Conservation (phyloP, 306 rosid genomes). For the Luffa acutangula region DNA sequence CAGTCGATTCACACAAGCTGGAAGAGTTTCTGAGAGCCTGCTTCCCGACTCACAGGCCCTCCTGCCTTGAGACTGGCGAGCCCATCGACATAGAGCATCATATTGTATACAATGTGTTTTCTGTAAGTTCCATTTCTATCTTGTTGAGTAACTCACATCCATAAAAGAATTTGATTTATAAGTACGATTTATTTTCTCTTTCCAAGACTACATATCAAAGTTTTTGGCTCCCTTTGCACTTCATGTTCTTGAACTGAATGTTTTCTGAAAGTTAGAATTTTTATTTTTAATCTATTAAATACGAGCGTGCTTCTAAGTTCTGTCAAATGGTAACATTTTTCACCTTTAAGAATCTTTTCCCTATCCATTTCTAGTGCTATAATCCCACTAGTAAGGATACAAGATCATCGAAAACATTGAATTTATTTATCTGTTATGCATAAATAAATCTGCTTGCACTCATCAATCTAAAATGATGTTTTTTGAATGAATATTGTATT, state of each 20-base stretch:
- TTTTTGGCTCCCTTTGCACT: not conserved
- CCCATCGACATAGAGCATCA: constrained; percentile 86
- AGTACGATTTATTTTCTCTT: not conserved
- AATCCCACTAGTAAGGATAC: not conserved
- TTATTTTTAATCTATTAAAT: not conserved
- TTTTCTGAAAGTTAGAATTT: not conserved
- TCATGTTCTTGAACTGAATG: not conserved
- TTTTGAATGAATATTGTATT: not conserved
- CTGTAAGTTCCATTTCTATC: constrained; percentile 38
- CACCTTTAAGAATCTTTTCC: not conserved
- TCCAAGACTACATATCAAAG: not conserved
- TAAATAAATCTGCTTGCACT: not conserved
- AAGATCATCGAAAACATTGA: not conserved
- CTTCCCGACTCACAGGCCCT: constrained; percentile 81
- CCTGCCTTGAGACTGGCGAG: constrained; percentile 84
- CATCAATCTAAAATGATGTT: not conserved
- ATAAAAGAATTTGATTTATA: not conserved
- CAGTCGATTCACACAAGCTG: constrained; percentile 47
- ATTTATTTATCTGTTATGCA: not conserved
- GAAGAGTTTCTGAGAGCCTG: constrained; percentile 59
- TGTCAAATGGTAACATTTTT: not conserved
- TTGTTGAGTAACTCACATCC: not conserved
- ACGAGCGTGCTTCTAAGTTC: not conserved
- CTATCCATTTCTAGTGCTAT: not conserved
- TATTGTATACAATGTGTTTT: constrained; percentile 56